phyloP scores from a whole-genome alignment of 768 basidiomycete species.

The Tylopilus subfusipes region DNA sequence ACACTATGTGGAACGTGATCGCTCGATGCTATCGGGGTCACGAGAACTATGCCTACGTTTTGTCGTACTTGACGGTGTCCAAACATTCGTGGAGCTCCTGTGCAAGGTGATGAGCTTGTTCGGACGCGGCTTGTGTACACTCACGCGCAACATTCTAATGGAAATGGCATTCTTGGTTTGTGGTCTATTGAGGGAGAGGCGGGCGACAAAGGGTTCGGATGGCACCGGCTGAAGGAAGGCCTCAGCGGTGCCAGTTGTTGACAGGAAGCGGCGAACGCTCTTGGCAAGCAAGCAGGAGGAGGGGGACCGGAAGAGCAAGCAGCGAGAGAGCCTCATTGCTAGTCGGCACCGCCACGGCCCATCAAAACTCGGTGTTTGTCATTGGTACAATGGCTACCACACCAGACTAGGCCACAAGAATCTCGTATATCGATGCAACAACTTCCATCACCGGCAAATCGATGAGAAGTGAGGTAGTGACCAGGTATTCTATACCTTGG shows the following conservation, averaged over 20 bases:
- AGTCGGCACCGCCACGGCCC: not conserved
- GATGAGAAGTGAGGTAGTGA: slow-evolving; percentile 1
- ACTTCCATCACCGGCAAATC: slow-evolving; percentile 6
- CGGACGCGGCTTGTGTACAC: not conserved
- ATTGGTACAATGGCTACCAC: slow-evolving; percentile 1
- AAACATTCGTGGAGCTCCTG: slow-evolving; percentile 74
- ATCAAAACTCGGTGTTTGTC: not conserved
- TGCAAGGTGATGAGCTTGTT: slow-evolving; percentile 4
- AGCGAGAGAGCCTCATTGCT: not conserved
- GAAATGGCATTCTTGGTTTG: slow-evolving; percentile 88
- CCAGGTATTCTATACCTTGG: not conserved
- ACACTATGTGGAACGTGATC: slow-evolving; percentile 40
- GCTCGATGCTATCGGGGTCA: not conserved
- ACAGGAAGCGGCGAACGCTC: slow-evolving; percentile 16
- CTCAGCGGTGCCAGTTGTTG: slow-evolving; percentile 25
- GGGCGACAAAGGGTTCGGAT: slow-evolving; percentile 62
- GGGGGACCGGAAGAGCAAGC: not conserved
- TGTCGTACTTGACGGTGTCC: slow-evolving; percentile 62
- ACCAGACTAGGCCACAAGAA: slow-evolving; percentile 2
- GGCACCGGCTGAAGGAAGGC: slow-evolving; percentile 49
- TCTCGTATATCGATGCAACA: slow-evolving; percentile 1
- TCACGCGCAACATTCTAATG: slow-evolving; percentile 61
- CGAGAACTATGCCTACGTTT: slow-evolving; percentile 41
- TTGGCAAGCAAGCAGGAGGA: not conserved
- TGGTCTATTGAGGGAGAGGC: slow-evolving; percentile 77